These are phyloP conservation scores for Leccinum olivaceopallidum DNA, from an alignment of 768 basidiomycete genomes.

Conservation along the genomic window DNA sequence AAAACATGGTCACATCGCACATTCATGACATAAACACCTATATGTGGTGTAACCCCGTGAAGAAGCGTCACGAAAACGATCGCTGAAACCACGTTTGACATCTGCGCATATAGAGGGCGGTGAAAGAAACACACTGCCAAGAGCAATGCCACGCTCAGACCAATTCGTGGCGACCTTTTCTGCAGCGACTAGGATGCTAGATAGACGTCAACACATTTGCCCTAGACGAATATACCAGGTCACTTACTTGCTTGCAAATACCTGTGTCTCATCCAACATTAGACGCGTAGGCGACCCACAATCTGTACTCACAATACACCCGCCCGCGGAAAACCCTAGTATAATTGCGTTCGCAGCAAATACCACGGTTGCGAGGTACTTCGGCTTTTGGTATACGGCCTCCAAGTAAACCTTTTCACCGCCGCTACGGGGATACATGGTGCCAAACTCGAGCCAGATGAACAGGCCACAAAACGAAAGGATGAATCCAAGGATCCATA, in stretches of 20 bases:
- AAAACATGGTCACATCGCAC: constrained; percentile 30
- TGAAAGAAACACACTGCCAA: constrained; percentile 43
- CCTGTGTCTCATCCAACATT: constrained; percentile 12
- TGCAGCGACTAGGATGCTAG: constrained; percentile 52
- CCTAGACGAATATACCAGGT: not conserved
- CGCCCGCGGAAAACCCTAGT: constrained; percentile 41
- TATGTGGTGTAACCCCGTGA: constrained; percentile 50
- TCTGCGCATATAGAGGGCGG: not conserved
- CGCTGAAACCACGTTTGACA: constrained; percentile 31
- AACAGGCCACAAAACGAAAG: constrained; percentile 61
- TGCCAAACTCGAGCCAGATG: constrained; percentile 63
- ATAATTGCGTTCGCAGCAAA: constrained; percentile 52
- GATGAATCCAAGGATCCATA: constrained; percentile 61
- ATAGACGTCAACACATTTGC: not conserved
- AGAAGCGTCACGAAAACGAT: constrained; percentile 51
- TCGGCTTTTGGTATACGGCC: constrained; percentile 49
- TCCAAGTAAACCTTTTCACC: constrained; percentile 67
- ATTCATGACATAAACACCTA: constrained; percentile 57
- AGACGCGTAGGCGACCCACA: not conserved
- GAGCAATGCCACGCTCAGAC: constrained; percentile 60
- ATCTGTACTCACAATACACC: constrained; percentile 44
- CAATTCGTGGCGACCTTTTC: constrained; percentile 44
- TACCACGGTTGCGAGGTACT: constrained; percentile 47
- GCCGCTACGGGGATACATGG: constrained; percentile 61
- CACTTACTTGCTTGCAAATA: constrained; percentile 36